Conservation (phyloP, 495 filamentous ascomycete species). For the Penicillium cataractarum region DNA sequence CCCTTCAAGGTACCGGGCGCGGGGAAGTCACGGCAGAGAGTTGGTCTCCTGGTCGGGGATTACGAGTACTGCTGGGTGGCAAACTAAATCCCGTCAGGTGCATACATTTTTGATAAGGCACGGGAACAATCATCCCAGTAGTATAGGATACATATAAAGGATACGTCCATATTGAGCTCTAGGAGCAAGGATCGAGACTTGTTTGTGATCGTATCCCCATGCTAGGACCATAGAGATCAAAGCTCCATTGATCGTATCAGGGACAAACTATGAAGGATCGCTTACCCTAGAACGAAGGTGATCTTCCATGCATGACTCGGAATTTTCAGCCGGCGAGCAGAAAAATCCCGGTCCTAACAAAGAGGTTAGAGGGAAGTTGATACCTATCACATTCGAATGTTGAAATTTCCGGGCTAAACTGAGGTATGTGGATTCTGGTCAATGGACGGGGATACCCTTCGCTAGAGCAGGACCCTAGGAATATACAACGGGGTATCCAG, state of each 20-base stretch:
- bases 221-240: not conserved
- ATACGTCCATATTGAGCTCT: not conserved
- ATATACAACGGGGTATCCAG: not conserved
- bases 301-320: not conserved
- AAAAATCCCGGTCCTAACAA: not conserved
- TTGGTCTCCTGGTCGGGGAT: not conserved
- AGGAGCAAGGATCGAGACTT: not conserved
- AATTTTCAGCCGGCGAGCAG: not conserved
- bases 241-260: not conserved
- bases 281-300: not conserved
- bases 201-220: not conserved
- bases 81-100: not conserved
- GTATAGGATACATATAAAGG: not conserved
- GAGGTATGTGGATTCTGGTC: not conserved
- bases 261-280: not conserved
- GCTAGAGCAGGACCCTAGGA: not conserved
- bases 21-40: not conserved
- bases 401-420: not conserved
- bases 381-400: not conserved
- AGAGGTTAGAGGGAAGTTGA: not conserved
- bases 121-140: not conserved
- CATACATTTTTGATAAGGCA: not conserved
- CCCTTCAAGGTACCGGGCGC: not conserved
- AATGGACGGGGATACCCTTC: not conserved
- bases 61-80: not conserved